Percentiles rank a stretch among this genome's conserved stretches.
These are phyloP conservation scores for Venturia oleaginea DNA, from an alignment of 2,329 filamentous ascomycete species.

Conservation along the genomic window DNA sequence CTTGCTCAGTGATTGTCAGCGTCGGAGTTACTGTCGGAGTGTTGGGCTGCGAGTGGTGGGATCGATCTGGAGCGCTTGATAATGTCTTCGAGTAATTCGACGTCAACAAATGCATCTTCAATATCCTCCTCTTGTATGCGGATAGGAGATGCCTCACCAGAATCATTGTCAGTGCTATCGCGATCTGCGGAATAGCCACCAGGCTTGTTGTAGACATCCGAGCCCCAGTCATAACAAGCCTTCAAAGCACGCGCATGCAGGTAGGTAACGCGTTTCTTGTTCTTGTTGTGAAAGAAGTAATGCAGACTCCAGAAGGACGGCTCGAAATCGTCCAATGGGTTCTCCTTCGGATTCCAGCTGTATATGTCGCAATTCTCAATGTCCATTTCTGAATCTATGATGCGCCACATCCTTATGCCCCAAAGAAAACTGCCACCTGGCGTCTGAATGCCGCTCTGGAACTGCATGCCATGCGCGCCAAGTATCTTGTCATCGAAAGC, in stretches of 20 bases:
- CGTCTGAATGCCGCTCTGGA: constrained; percentile 34
- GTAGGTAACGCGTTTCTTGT: constrained; percentile 86
- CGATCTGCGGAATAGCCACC: background rate
- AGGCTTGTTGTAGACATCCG: background rate
- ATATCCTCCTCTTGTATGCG: constrained; percentile 42
- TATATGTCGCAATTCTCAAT: constrained; percentile 84
- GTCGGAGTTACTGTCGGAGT: background rate
- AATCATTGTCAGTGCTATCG: constrained; percentile 7
- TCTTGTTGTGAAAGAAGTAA: constrained; percentile 97
- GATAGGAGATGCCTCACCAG: constrained; percentile 6
- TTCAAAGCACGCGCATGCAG: constrained; percentile 69
- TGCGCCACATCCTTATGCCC: constrained; percentile 84
- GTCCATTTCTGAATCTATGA: constrained; percentile 91
- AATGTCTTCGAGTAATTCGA: constrained; percentile 5
- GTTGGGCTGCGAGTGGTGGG: background rate
- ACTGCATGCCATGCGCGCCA: constrained; percentile 43
- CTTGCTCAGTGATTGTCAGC: background rate
- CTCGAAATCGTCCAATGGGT: constrained; percentile 88
- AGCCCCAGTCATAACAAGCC: background rate
- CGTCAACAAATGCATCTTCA: constrained; percentile 1
- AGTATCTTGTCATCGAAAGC: constrained; percentile 80
- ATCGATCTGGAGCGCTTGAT: constrained; percentile 2
- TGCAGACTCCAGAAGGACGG: constrained; percentile 91
- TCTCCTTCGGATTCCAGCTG: constrained; percentile 78
- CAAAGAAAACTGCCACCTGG: constrained; percentile 53